Evolutionary conservation across 306 rosid genomes (phyloP), one percentile per base, ranked within the genome.

Genomic region (Pyrus communis): DNA sequence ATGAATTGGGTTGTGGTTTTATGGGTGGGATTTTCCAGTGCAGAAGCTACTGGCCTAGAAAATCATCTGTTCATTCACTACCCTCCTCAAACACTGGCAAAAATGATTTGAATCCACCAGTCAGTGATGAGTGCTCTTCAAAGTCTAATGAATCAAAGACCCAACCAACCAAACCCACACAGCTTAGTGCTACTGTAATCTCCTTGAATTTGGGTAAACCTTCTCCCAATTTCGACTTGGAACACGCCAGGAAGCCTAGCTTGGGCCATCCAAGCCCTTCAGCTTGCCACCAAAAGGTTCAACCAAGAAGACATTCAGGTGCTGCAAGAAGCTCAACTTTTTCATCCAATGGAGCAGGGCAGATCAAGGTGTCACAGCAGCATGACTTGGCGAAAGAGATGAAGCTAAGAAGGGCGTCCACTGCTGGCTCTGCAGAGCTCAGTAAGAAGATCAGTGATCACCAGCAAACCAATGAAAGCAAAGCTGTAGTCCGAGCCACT

Each of bases 51-150:
- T 87, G 81, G 88, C 82, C 81, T 3, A 91, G 86, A 78, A 93
- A 93, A 77, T 84, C 96, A 43, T 84, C 91, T 55, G 93, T 93
- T 52, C 89, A 89, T 83, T 96, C 97, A 52, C 82, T 96, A 3
- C 93, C 96, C 28, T 9, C 91, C 27, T 87, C 76, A 52, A 88
- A 76, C 54, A 4, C 70, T 42, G 60, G 62, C 83, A 80, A 67
- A 59, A 76, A 70, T 74, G 66, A 42, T 12, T 77, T 63, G 23
- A 87, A 35, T 49, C 72, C 77, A 45, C 78, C 61, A 15, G 31
- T 19, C 59, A 86, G 35, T 72, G 78, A 52, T 14, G 77, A 85
- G 38, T 55, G 81, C 30, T 66, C 51, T 66, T 17, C 25, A 21
- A 21, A 66, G 28, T 21, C 49, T 11, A 12, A 4, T 21, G 28